Evolutionary conservation across 2,329 filamentous ascomycete species (phyloP).

Genomic region (Aureobasidium sp.): DNA sequence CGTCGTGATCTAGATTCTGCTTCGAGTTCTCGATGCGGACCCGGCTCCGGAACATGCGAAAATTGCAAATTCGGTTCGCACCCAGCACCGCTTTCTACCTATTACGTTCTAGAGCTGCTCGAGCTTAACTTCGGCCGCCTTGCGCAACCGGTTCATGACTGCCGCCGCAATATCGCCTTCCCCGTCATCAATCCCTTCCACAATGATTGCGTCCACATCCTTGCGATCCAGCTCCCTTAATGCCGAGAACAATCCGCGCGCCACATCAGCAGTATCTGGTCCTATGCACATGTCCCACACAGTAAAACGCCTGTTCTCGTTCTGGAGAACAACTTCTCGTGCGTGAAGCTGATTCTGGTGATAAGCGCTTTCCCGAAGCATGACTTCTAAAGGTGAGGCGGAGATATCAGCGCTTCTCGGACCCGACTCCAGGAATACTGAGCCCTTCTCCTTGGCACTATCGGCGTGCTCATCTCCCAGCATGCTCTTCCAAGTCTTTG

Average conservation of each 20-base stretch:
- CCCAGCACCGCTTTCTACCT: background rate
- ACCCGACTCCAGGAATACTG: background rate
- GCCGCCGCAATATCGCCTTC: conserved; percentile 74
- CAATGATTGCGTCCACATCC: conserved; percentile 74
- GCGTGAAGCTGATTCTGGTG: background rate
- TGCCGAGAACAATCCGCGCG: conserved; percentile 79
- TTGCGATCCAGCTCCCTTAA: conserved; percentile 75
- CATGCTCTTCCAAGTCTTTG: conserved; percentile 25
- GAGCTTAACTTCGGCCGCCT: conserved; percentile 36
- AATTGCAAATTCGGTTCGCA: background rate
- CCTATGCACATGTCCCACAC: conserved; percentile 68
- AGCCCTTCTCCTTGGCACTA: conserved; percentile 18
- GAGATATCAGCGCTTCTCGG: background rate
- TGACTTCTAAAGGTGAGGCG: background rate
- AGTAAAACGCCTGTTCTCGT: conserved; percentile 13
- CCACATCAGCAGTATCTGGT: conserved; percentile 61
- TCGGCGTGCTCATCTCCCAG: conserved; percentile 15
- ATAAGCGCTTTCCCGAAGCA: conserved; percentile 5
- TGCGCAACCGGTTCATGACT: conserved; percentile 43
- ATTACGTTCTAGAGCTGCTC: background rate
- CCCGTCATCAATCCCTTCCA: conserved; percentile 70
- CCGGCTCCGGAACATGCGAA: background rate
- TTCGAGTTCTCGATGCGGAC: background rate
- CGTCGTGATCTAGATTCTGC: background rate
- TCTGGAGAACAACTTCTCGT: background rate